A percentile compares a stretch with the other conserved stretches of the same genome.
Evolutionary conservation across 2,329 filamentous ascomycete genomes (phyloP).

Genomic region (Thielaviopsis musarum): DNA sequence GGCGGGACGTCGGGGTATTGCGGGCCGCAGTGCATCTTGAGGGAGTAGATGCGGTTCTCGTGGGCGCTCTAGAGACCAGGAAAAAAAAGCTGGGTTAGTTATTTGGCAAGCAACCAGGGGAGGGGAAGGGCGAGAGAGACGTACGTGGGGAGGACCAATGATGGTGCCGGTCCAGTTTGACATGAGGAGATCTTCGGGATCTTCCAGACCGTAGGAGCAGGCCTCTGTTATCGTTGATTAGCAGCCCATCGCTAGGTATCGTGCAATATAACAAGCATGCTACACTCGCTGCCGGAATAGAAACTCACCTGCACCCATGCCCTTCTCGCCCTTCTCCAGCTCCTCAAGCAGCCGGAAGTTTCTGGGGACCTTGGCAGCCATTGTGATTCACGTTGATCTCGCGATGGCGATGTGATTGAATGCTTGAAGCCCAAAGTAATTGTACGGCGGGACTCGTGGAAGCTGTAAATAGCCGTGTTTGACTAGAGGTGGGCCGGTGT

Average conservation of each 20-base stretch:
- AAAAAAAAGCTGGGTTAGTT: slow-evolving; percentile 6
- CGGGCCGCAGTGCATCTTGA: slow-evolving; percentile 88
- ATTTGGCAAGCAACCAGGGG: neutral
- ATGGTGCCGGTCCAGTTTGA: slow-evolving; percentile 98
- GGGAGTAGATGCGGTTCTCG: slow-evolving; percentile 97
- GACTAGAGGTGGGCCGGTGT: neutral
- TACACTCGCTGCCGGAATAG: neutral
- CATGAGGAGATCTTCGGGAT: slow-evolving; percentile 90
- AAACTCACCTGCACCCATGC: slow-evolving; percentile 61
- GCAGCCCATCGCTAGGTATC: neutral
- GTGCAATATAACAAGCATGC: neutral
- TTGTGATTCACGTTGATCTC: slow-evolving; percentile 13
- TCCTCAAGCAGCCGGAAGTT: slow-evolving; percentile 96
- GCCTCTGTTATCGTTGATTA: slow-evolving; percentile 46
- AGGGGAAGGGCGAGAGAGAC: slow-evolving; percentile 19
- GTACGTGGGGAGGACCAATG: slow-evolving; percentile 83
- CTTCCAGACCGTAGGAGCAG: slow-evolving; percentile 89
- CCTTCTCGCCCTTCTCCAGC: slow-evolving; percentile 98
- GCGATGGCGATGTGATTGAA: neutral
- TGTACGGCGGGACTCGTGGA: too few relatives aligned
- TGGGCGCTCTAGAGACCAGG: slow-evolving; percentile 54
- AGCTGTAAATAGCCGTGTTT: neutral
- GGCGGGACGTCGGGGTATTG: slow-evolving; percentile 83
- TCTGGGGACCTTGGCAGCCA: slow-evolving; percentile 54
- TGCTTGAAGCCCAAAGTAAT: neutral